These are phyloP conservation scores for Logfia minima DNA, from an alignment of 129 eudicot genomes.

Conservation along the genomic window DNA sequence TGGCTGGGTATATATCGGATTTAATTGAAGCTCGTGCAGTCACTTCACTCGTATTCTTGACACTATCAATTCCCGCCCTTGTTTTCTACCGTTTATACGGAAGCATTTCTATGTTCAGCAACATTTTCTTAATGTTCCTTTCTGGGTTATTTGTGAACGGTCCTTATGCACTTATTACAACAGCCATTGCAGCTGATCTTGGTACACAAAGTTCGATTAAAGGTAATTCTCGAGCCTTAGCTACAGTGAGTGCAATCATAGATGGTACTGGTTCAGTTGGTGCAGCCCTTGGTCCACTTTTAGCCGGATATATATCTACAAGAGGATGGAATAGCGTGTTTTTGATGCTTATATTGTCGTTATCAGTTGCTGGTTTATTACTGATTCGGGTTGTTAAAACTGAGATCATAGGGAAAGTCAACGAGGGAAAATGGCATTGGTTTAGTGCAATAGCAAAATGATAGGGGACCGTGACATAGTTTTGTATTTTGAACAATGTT, in stretches of 20 bases:
- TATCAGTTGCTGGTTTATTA: constrained; percentile 57
- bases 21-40: constrained; percentile 78
- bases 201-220: constrained; percentile 64
- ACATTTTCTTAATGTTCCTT: constrained; percentile 54
- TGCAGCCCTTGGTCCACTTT: constrained; percentile 91
- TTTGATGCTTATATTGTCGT: constrained; percentile 71
- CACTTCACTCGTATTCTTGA: constrained; percentile 61
- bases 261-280: constrained; percentile 98
- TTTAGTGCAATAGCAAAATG: constrained; percentile 35
- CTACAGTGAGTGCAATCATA: constrained; percentile 89
- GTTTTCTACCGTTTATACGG: constrained; percentile 73
- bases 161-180: constrained; percentile 82
- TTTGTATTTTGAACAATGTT: not conserved
- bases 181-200: constrained; percentile 94
- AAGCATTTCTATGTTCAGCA: constrained; percentile 67
- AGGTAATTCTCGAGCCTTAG: constrained; percentile 85
- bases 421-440: constrained; percentile 74
- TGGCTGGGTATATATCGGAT: constrained; percentile 79
- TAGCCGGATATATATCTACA: constrained; percentile 88
- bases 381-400: constrained; percentile 61
- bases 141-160: constrained; percentile 88
- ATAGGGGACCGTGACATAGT: not conserved
- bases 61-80: constrained; percentile 69
- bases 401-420: constrained; percentile 62
- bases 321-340: constrained; percentile 91